phyloP scores from a whole-genome alignment of 495 filamentous ascomycete genomes.

The Sabuloglossum arenarium region DNA sequence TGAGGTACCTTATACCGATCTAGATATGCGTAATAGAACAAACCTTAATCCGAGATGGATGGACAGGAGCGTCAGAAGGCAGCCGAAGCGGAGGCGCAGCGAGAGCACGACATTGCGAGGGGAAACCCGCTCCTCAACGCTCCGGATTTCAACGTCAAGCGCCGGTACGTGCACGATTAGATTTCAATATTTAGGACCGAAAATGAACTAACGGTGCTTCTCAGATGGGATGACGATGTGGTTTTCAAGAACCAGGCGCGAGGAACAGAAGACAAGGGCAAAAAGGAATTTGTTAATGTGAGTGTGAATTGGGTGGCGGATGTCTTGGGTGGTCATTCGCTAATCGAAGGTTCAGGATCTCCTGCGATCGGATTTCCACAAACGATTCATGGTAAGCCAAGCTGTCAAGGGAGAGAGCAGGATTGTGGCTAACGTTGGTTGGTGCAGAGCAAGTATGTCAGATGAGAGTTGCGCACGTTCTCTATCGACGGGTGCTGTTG shows the following conservation, averaged over 20 bases:
- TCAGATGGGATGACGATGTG: slow-evolving; percentile 95
- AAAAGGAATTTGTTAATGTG: slow-evolving; percentile 95
- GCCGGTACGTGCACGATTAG: slow-evolving; percentile 20
- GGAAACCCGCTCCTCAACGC: slow-evolving; percentile 84
- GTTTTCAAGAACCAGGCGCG: slow-evolving; percentile 98
- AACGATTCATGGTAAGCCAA: slow-evolving; percentile 72
- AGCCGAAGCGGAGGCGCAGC: slow-evolving; percentile 56
- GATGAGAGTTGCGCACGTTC: background rate
- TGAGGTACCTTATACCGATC: slow-evolving; percentile 31
- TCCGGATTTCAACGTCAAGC: slow-evolving; percentile 51
- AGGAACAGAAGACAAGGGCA: slow-evolving; percentile 75
- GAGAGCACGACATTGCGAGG: slow-evolving; percentile 72
- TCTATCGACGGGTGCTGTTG: background rate
- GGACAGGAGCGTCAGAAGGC: slow-evolving; percentile 52
- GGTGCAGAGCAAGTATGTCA: background rate
- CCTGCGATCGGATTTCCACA: slow-evolving; percentile 89
- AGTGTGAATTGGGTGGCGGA: too few relatives aligned
- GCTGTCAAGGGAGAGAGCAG: background rate
- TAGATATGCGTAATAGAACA: background rate
- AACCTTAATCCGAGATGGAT: background rate
- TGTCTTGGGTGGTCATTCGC: background rate
- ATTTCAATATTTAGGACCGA: background rate
- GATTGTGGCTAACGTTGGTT: background rate
- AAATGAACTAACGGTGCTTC: slow-evolving; percentile 13
- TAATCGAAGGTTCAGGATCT: slow-evolving; percentile 42